Conservation (phyloP, 805 yeast species). For the Candida nonsorbophila region DNA sequence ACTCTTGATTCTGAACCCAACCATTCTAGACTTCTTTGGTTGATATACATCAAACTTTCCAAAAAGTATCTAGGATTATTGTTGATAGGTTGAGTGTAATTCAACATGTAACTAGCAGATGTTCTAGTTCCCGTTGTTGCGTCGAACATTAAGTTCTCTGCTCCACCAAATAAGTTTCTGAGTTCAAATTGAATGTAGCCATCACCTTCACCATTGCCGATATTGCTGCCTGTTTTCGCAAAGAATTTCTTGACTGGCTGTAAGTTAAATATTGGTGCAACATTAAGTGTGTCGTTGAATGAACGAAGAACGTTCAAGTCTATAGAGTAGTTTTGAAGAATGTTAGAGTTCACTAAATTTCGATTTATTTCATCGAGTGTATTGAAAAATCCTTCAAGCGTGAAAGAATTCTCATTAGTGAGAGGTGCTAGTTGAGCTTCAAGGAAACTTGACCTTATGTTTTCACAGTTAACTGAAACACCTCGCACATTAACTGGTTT, state of each 20-base stretch:
- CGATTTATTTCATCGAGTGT: constrained; percentile 40
- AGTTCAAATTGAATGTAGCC: constrained; percentile 76
- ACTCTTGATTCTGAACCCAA: constrained; percentile 40
- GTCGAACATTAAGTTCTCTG: constrained; percentile 46
- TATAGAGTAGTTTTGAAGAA: constrained; percentile 5
- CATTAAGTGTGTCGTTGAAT: constrained; percentile 13
- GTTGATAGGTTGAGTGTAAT: constrained; percentile 41
- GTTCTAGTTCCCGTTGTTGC: constrained; percentile 48
- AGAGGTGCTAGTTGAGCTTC: constrained; percentile 44
- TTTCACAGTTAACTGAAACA: constrained; percentile 46
- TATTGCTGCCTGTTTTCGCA: constrained; percentile 90
- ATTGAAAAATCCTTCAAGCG: constrained; percentile 34
- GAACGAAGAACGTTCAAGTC: constrained; percentile 8
- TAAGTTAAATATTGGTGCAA: constrained; percentile 33
- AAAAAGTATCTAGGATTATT: constrained; percentile 35
- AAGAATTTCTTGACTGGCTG: constrained; percentile 63
- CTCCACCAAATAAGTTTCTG: constrained; percentile 54
- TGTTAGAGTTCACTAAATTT: constrained; percentile 32
- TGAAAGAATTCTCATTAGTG: constrained; percentile 21
- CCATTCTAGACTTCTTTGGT: constrained; percentile 45
- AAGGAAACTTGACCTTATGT: constrained; percentile 42
- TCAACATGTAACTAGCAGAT: constrained; percentile 44
- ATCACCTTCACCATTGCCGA: constrained; percentile 96
- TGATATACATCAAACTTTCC: constrained; percentile 36
- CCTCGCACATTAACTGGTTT: constrained; percentile 39